Evolutionary conservation across 1,139 yeast genomes (phyloP), one percentile per base, ranked within the genome.

Genomic region (Pichia cactophila): DNA sequence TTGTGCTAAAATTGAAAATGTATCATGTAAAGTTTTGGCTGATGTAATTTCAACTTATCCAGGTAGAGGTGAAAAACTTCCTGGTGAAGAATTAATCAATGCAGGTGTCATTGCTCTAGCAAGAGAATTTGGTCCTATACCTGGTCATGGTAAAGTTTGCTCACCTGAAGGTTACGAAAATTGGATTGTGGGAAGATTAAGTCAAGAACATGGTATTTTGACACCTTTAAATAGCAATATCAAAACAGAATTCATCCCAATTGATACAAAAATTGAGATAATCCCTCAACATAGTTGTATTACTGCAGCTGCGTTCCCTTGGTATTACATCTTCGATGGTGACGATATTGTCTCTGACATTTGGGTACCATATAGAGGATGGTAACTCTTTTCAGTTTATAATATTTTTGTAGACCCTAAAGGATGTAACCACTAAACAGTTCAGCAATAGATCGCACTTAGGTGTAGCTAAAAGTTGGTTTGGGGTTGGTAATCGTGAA

Each of bases 251-350:
- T 64, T 77, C 57, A 69, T 81, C 54, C 77, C 80, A 36, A 56
- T 73, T 43, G 85, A 89, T 2, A 73, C 81, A 1, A 73, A 74
- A 47, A 70, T 85, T 8, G 68, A 69, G 42, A 69, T 86, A 40
- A 59, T 78, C 31, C 90, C 92, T 1, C 92, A 86, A 60, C 94
- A 86, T 61, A 71, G 81, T 12, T 86, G 95, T 63, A 85, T 86
- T 51, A 77, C 86, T 1, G 85, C 86, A 43, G 81, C 83, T 6
- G 70, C 80, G 17, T 81, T 73, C 61, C 79, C 80, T 3, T 80
- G 77, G 70, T 83, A 72, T 64, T 83, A 68, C 61, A 36, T 56
- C n/a, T 71, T 79, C 26, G 75, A 71, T 11, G 75, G 73, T 31
- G 54, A 48, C 29, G 50, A 50, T 11, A 33, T 43, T 17, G 81